These are phyloP conservation scores for Aspergillus tanneri DNA, from an alignment of 2,329 filamentous ascomycete species.

Conservation along the genomic window DNA sequence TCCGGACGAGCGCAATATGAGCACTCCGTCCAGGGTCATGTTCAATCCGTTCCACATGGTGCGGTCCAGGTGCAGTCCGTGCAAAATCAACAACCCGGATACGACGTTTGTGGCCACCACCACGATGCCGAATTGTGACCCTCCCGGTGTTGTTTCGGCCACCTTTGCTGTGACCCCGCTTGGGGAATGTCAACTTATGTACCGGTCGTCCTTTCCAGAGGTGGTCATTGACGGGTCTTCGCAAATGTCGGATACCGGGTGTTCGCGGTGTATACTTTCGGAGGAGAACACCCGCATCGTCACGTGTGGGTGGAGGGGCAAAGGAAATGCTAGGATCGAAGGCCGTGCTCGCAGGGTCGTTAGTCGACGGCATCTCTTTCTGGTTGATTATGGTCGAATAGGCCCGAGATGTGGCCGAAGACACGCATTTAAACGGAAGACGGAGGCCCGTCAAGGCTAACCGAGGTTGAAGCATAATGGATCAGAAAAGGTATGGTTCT, in stretches of 20 bases:
- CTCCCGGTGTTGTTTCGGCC: constrained; percentile 84
- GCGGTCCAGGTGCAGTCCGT: constrained; percentile 73
- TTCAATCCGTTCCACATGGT: constrained; percentile 89
- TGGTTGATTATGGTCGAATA: constrained; percentile 53
- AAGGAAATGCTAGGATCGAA: constrained; percentile 41
- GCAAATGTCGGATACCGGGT: constrained; percentile 86
- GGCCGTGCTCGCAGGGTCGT: constrained; percentile 37
- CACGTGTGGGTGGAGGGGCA: constrained; percentile 47
- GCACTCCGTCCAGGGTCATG: constrained; percentile 92
- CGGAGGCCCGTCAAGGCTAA: constrained; percentile 56
- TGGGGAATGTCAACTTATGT: constrained; percentile 79
- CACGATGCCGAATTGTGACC: constrained; percentile 86
- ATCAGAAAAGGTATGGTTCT: background rate
- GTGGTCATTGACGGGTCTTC: constrained; percentile 91
- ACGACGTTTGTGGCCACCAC: constrained; percentile 86
- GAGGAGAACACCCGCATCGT: constrained; percentile 52
- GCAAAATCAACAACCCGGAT: constrained; percentile 90
- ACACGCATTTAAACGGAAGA: constrained; percentile 49
- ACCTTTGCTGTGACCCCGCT: constrained; percentile 89
- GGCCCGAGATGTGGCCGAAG: constrained; percentile 46
- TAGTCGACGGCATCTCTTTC: constrained; percentile 28
- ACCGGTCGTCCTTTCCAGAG: constrained; percentile 90
- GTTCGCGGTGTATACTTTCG: constrained; percentile 92
- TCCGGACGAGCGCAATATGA: constrained; percentile 84
- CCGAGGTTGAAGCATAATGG: constrained; percentile 65